These are phyloP conservation scores for Fusarium tuaranense DNA, from an alignment of 2,329 filamentous ascomycete species.

Conservation along the genomic window DNA sequence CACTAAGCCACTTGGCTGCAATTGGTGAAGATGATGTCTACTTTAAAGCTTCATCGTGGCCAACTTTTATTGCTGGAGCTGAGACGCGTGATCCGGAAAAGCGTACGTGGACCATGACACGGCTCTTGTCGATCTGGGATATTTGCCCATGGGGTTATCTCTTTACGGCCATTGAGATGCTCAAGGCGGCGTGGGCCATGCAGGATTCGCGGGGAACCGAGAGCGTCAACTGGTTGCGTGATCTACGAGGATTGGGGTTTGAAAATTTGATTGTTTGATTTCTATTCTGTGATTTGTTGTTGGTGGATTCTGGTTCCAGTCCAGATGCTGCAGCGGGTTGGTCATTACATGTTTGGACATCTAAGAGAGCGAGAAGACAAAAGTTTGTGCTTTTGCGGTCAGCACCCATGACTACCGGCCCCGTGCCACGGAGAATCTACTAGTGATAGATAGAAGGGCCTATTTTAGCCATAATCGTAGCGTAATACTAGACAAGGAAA, in stretches of 20 bases:
- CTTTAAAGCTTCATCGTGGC: conserved; percentile 72
- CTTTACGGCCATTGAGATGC: conserved; percentile 61
- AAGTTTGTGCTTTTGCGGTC: conserved; percentile 19
- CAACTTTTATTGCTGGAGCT: conserved; percentile 68
- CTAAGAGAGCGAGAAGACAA: conserved; percentile 18
- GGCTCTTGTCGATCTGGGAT: conserved; percentile 58
- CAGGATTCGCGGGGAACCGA: conserved; percentile 49
- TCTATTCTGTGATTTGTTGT: conserved; percentile 8
- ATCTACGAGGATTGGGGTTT: conserved; percentile 57
- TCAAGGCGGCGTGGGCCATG: conserved; percentile 60
- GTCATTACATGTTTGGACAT: conserved; percentile 17
- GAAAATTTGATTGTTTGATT: conserved; percentile 60
- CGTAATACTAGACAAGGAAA: conserved; percentile 29
- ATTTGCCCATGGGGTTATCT: conserved; percentile 64
- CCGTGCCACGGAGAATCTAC: conserved; percentile 9
- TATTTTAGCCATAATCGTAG: conserved; percentile 31
- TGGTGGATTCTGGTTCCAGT: conserved; percentile 17
- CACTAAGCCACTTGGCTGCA: conserved; percentile 62
- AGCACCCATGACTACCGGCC: not conserved
- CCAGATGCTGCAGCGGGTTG: conserved; percentile 16
- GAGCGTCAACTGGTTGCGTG: conserved; percentile 55
- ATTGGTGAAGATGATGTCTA: conserved; percentile 62
- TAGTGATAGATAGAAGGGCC: conserved; percentile 22
- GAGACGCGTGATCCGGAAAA: conserved; percentile 61
- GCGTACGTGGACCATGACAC: conserved; percentile 64